A percentile compares a stretch with the other conserved stretches of the same genome.
phyloP scores from a whole-genome alignment of 371 early-diverging fungal species.

The Lichtheimia ornata region DNA sequence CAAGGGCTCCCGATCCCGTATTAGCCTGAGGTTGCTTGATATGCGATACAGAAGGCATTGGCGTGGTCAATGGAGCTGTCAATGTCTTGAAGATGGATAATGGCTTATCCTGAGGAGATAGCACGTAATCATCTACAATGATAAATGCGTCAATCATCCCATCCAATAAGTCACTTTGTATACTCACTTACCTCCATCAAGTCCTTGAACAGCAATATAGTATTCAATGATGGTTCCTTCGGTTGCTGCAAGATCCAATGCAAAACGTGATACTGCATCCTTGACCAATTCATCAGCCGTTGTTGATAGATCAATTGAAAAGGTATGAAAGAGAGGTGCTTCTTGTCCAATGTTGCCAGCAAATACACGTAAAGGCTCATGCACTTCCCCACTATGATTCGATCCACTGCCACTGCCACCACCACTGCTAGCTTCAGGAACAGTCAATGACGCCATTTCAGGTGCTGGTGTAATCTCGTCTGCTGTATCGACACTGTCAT shows the following conservation, averaged over 20 bases:
- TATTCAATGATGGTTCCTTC: conserved; percentile 39
- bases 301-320: conserved; percentile 38
- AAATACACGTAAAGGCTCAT: conserved; percentile 44
- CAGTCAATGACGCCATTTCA: background rate
- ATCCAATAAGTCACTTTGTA: background rate
- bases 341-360: conserved; percentile 62
- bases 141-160: background rate
- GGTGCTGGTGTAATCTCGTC: conserved; percentile 1
- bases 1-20: conserved; percentile 11
- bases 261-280: conserved; percentile 48
- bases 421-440: background rate
- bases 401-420: background rate
- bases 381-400: background rate
- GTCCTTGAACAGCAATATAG: conserved; percentile 57
- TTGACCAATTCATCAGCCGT: conserved; percentile 56
- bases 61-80: conserved; percentile 62
- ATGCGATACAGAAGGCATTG: conserved; percentile 49
- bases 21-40: conserved; percentile 31
- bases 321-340: conserved; percentile 54
- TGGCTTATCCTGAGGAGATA: conserved; percentile 59
- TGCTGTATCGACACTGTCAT: background rate
- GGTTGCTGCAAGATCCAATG: conserved; percentile 17
- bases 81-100: conserved; percentile 60
- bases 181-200: conserved; percentile 55
- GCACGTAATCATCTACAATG: conserved; percentile 52